Conservation (phyloP, 495 filamentous ascomycete genomes). For the Diplogelasinospora grovesii region DNA sequence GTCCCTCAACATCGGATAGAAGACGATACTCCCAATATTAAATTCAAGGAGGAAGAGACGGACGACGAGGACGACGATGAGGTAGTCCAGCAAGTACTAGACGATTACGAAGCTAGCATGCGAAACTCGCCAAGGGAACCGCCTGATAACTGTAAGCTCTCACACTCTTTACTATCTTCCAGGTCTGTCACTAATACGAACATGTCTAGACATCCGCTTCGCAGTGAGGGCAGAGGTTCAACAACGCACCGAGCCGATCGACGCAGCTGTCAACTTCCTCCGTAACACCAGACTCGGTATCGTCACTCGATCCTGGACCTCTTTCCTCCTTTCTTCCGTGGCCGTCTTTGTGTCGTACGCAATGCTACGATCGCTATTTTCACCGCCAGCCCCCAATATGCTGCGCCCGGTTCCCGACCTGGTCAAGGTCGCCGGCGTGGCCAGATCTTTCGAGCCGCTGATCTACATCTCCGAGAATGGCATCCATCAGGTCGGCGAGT, state of each 20-base stretch:
- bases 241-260: constrained; percentile 78
- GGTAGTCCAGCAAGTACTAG: too few relatives aligned
- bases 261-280: constrained; percentile 60
- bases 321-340: constrained; percentile 50
- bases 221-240: constrained; percentile 79
- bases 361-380: constrained; percentile 57
- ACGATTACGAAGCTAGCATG: too few relatives aligned
- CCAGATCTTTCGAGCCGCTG: constrained; percentile 81
- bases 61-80: constrained; percentile 9
- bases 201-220: constrained; percentile 69
- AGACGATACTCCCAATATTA: constrained; percentile 9
- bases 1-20: constrained; percentile 11
- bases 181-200: constrained; percentile 32
- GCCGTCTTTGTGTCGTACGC: constrained; percentile 52
- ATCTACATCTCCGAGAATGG: constrained; percentile 90
- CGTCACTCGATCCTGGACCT: constrained; percentile 59
- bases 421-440: constrained; percentile 80
- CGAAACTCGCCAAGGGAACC: constrained; percentile 11
- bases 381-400: constrained; percentile 56
- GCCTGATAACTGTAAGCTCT: constrained; percentile 32
- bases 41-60: constrained; percentile 31
- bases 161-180: too few relatives aligned
- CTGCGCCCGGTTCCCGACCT: constrained; percentile 73
- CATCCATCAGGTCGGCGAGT: constrained; percentile 70
- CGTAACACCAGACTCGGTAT: constrained; percentile 47